A percentile compares a stretch with the other conserved stretches of the same genome.
phyloP scores from a whole-genome alignment of 108 stramenopile genomes.

The Nannochloropsis granulata region DNA sequence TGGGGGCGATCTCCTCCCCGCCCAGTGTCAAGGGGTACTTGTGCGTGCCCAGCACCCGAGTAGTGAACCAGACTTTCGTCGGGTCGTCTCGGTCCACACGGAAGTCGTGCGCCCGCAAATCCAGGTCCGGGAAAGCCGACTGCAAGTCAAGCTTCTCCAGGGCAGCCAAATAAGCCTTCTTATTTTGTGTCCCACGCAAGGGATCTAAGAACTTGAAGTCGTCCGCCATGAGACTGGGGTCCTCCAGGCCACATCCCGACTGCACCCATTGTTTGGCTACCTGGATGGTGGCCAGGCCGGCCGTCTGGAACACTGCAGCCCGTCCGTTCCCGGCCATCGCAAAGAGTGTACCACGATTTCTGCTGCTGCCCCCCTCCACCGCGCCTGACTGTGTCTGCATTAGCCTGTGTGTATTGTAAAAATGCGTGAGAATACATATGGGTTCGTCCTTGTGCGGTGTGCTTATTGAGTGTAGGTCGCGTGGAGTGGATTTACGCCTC shows the following conservation, averaged over 20 bases:
- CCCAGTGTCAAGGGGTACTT: background rate
- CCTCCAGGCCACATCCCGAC: background rate
- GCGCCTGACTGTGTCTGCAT: too few species aligned
- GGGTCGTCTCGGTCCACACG: conserved; percentile 7
- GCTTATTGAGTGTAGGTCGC: too few species aligned
- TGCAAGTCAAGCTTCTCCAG: background rate
- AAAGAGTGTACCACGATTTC: background rate
- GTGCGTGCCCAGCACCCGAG: conserved; percentile 13
- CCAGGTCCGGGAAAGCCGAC: conserved; percentile 13
- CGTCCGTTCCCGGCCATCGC: background rate
- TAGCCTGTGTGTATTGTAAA: too few species aligned
- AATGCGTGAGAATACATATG: too few species aligned
- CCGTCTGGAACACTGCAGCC: background rate
- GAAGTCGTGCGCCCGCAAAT: conserved; percentile 17
- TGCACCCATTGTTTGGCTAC: background rate
- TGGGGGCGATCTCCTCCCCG: conserved; percentile 7
- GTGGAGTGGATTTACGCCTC: too few species aligned
- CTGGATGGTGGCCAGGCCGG: background rate
- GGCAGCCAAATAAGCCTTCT: conserved; percentile 4
- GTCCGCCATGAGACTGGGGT: conserved; percentile 3
- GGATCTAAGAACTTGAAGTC: conserved; percentile 11
- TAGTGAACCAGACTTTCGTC: conserved; percentile 5
- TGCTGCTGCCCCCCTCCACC: background rate
- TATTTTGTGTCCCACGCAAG: background rate
- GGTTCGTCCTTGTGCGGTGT: too few species aligned